A percentile compares a stretch with the other conserved stretches of the same genome.
Evolutionary conservation across 345 rosid genomes (phyloP).

Genomic region (Draba incana): DNA sequence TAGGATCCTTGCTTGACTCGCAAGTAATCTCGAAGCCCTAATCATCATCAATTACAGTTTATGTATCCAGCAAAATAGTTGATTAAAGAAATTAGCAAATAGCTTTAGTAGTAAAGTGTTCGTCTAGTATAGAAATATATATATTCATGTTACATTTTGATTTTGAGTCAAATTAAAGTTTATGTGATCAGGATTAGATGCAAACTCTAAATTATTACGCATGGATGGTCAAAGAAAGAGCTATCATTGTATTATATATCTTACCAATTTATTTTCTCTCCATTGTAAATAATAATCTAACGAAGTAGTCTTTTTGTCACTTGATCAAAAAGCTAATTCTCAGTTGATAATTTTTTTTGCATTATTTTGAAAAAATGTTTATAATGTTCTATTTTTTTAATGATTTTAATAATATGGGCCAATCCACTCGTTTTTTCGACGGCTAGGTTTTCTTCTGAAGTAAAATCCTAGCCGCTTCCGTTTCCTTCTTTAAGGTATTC

Average conservation of each 20-base stretch:
- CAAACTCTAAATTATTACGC: neutral
- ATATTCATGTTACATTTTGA: conserved; percentile 7
- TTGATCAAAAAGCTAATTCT: conserved; percentile 6
- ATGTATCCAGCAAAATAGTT: conserved; percentile 20
- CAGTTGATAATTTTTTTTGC: neutral
- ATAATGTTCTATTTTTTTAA: no score
- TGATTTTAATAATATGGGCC: no score
- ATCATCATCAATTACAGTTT: neutral
- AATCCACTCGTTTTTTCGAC: no score
- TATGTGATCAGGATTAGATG: conserved; percentile 17
- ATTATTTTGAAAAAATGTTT: no score
- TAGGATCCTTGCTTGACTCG: conserved; percentile 3
- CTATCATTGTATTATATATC: neutral
- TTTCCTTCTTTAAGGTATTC: no score
- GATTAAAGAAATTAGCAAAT: conserved; percentile 10
- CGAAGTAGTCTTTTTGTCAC: neutral
- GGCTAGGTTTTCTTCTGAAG: no score
- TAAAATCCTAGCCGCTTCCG: no score
- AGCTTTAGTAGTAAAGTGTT: conserved; percentile 20
- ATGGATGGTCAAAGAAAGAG: neutral
- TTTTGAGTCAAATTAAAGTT: conserved; percentile 17
- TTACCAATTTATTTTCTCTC: conserved; percentile 1
- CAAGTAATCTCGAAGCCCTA: conserved; percentile 19
- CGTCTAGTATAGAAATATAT: neutral
- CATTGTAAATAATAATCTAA: conserved; percentile 2